These are phyloP conservation scores for Aspergillus quadricinctus DNA, from an alignment of 2,329 filamentous ascomycete genomes.

Conservation along the genomic window DNA sequence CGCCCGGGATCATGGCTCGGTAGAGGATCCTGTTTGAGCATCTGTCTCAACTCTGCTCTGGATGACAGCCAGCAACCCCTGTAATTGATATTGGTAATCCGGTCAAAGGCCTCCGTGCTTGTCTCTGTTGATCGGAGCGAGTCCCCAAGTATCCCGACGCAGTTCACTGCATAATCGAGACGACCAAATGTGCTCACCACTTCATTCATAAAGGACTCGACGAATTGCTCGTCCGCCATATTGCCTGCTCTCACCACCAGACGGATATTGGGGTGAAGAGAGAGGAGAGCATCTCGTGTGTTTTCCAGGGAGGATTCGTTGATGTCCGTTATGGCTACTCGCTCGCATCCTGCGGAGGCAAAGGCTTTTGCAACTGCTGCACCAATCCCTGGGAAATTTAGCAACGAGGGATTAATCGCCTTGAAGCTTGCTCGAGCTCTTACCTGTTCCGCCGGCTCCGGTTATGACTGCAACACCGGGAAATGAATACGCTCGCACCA, in stretches of 20 bases:
- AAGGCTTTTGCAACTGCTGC: conserved; percentile 51
- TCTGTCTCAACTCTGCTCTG: conserved; percentile 41
- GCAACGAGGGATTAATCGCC: too few species aligned
- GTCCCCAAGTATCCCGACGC: conserved; percentile 46
- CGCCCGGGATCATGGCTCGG: conserved; percentile 32
- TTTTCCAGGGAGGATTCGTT: conserved; percentile 38
- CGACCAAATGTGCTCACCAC: conserved; percentile 40
- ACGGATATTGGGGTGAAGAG: conserved; percentile 30
- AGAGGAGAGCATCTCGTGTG: conserved; percentile 21
- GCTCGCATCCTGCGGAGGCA: conserved; percentile 46
- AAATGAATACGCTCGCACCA: conserved; percentile 22
- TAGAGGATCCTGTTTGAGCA: conserved; percentile 45
- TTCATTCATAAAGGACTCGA: conserved; percentile 29
- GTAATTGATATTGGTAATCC: conserved; percentile 54
- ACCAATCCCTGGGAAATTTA: conserved; percentile 47
- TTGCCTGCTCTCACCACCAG: conserved; percentile 42
- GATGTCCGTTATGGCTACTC: conserved; percentile 54
- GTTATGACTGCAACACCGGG: conserved; percentile 47
- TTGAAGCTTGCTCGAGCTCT: not conserved
- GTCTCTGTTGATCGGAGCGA: conserved; percentile 39
- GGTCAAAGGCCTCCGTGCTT: conserved; percentile 48
- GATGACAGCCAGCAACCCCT: conserved; percentile 48
- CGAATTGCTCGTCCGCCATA: conserved; percentile 46
- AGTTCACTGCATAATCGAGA: conserved; percentile 55
- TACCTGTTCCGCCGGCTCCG: conserved; percentile 47